These are phyloP conservation scores for Geosmithia morbida DNA, from an alignment of 2,329 filamentous ascomycete species.

Conservation along the genomic window DNA sequence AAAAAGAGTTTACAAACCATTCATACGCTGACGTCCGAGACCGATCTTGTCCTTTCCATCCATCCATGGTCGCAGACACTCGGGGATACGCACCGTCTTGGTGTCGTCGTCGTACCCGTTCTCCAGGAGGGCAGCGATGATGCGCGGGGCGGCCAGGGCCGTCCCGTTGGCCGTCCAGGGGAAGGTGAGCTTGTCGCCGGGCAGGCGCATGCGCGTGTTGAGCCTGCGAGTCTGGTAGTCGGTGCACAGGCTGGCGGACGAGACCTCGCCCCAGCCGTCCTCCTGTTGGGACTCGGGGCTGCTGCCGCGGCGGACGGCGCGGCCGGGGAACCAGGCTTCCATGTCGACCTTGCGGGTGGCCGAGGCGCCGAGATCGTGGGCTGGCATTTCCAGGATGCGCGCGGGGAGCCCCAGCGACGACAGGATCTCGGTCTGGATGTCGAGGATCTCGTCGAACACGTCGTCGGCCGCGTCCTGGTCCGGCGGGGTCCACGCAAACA, in stretches of 20 bases:
- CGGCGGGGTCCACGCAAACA: slow-evolving; percentile 81
- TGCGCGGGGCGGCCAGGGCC: slow-evolving; percentile 77
- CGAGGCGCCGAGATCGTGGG: slow-evolving; percentile 74
- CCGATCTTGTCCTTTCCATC: slow-evolving; percentile 55
- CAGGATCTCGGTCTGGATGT: slow-evolving; percentile 76
- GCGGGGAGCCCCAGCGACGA: slow-evolving; percentile 64
- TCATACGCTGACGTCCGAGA: slow-evolving; percentile 13
- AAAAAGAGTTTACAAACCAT: neutral
- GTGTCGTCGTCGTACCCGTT: slow-evolving; percentile 70
- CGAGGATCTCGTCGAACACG: slow-evolving; percentile 73
- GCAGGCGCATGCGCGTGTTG: slow-evolving; percentile 53
- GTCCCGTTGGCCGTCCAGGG: slow-evolving; percentile 92
- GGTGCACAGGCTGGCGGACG: slow-evolving; percentile 78
- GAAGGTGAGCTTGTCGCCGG: slow-evolving; percentile 46
- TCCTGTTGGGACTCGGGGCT: neutral
- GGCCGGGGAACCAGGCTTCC: slow-evolving; percentile 83
- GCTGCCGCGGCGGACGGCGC: slow-evolving; percentile 19
- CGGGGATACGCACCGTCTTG: slow-evolving; percentile 57
- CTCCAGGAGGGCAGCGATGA: slow-evolving; percentile 80
- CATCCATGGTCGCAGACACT: slow-evolving; percentile 76
- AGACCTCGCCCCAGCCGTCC: slow-evolving; percentile 80
- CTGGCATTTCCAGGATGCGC: slow-evolving; percentile 86
- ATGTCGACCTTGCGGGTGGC: slow-evolving; percentile 84
- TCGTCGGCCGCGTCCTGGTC: slow-evolving; percentile 31
- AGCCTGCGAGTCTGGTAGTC: slow-evolving; percentile 86